These are phyloP conservation scores for Zoysia pacifica DNA, from an alignment of 176 grass and related monocot genomes.

Conservation along the genomic window DNA sequence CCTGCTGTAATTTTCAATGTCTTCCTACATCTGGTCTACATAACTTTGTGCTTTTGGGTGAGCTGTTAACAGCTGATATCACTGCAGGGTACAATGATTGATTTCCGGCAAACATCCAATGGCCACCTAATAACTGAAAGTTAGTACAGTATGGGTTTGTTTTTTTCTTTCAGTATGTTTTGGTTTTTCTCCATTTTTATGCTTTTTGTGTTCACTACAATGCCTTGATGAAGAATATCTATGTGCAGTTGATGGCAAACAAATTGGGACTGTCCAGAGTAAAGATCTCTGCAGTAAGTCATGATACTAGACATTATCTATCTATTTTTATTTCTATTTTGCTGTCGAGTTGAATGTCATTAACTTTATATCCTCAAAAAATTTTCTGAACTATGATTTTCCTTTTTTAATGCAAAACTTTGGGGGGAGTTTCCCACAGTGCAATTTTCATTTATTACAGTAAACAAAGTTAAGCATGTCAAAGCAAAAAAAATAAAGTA, in stretches of 20 bases:
- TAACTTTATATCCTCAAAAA: not conserved
- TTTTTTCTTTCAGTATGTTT: not conserved
- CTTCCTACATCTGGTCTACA: too few relatives aligned
- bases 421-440: not conserved
- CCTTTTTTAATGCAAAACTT: not conserved
- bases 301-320: not conserved
- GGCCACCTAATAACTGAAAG: slow-evolving; percentile 91
- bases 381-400: not conserved
- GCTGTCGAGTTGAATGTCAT: too few relatives aligned
- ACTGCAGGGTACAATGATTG: too few relatives aligned
- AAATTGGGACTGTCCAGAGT: slow-evolving; percentile 81
- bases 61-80: slow-evolving; percentile 10
- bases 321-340: not conserved
- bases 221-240: slow-evolving; percentile 30
- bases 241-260: slow-evolving; percentile 81
- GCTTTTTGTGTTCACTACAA: not conserved
- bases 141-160: slow-evolving; percentile 31
- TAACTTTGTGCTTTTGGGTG: too few relatives aligned
- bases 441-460: not conserved
- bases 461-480: not conserved
- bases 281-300: slow-evolving; percentile 99
- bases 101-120: slow-evolving; percentile 31
- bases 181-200: not conserved
- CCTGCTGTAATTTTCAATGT: too few relatives aligned
- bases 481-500: not conserved